phyloP scores from a whole-genome alignment of 768 basidiomycete species.

The Tulasnella sp. region DNA sequence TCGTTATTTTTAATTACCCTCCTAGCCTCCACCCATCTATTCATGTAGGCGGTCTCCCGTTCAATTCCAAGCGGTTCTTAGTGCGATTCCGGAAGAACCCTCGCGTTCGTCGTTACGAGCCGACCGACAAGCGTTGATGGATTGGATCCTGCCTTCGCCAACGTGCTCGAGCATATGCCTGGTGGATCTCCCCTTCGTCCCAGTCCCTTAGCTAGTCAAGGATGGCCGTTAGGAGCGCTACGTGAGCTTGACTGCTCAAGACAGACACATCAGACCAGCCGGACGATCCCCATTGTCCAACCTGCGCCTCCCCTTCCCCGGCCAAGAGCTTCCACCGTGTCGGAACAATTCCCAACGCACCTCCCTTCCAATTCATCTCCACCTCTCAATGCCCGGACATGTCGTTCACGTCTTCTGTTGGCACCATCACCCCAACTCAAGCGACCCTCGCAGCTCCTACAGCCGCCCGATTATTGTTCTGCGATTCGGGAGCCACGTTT shows the following conservation, averaged over 20 bases:
- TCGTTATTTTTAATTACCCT: no score
- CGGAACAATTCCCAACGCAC: constrained; percentile 52
- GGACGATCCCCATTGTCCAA: not conserved
- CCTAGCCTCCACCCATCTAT: no score
- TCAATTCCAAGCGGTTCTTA: no score
- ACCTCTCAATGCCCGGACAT: constrained; percentile 48
- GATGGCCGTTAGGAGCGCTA: constrained; percentile 40
- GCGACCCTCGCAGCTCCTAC: constrained; percentile 50
- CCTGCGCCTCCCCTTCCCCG: constrained; percentile 43
- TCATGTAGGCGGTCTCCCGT: no score
- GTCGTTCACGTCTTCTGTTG: constrained; percentile 44
- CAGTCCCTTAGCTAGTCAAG: constrained; percentile 36
- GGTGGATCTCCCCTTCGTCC: constrained; percentile 8
- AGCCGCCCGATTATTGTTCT: constrained; percentile 46
- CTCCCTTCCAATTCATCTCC: constrained; percentile 70
- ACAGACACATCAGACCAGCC: constrained; percentile 23
- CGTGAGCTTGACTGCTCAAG: constrained; percentile 14
- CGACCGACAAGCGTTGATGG: constrained; percentile 72
- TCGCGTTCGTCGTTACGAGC: constrained; percentile 34
- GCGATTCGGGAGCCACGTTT: constrained; percentile 59
- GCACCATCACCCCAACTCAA: constrained; percentile 44
- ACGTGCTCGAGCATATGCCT: constrained; percentile 54
- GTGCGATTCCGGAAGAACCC: constrained; percentile 19
- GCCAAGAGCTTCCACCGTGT: constrained; percentile 50
- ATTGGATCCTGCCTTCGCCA: constrained; percentile 88